Base-by-base conservation (phyloP, 768 basidiomycete species). In the Trametes cingulata region DNA sequence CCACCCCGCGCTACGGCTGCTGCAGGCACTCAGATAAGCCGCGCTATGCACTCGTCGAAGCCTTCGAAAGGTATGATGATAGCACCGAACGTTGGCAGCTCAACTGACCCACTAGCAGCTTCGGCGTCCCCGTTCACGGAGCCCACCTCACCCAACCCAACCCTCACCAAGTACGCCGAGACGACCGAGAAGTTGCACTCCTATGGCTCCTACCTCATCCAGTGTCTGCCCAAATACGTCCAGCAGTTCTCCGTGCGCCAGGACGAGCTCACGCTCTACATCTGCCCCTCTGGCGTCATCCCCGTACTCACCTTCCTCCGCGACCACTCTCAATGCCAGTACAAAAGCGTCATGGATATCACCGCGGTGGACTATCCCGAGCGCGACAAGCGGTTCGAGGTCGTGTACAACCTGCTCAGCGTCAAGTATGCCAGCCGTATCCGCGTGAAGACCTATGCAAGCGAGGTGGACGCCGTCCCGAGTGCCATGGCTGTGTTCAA, bases 201-300 rank as follows among this genome's bases (percentile, higher is more conserved):
- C 39, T 98, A 94, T 68, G 96, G 93, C 69, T 91, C 95, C 56
- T 98, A 97, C 77, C 81, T 98, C 68, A 87, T 83, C 50, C 91
- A 95, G 70, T 93, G 90, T 71, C 85, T 98, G 22, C 96, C 96
- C 53, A 98, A 97, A 79, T 97, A 87, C 79, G 85, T 99, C 71
- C 96, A 98, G 75, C 97, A 98, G 75, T 98, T 96, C 81, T 93
- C 93, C 12, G 91, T 98, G 46, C 85, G 93, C 74, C 93, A 93
- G 80, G 97, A 98, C 74, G 97, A 98, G 74, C 80, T 98, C 61
- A 88, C 90, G 24, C 82, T 98, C 53, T 95, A 98, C 78, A 80
- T 88, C 73, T 80, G 87, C 0, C 96, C 96, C 17, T 81, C 85
- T 36, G 92, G 83, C 56, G 77, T 97, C 71, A 73, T 93, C 43